Evolutionary conservation across 352 stramenopile genomes (phyloP).

Genomic region (Phytophthora pisi): DNA sequence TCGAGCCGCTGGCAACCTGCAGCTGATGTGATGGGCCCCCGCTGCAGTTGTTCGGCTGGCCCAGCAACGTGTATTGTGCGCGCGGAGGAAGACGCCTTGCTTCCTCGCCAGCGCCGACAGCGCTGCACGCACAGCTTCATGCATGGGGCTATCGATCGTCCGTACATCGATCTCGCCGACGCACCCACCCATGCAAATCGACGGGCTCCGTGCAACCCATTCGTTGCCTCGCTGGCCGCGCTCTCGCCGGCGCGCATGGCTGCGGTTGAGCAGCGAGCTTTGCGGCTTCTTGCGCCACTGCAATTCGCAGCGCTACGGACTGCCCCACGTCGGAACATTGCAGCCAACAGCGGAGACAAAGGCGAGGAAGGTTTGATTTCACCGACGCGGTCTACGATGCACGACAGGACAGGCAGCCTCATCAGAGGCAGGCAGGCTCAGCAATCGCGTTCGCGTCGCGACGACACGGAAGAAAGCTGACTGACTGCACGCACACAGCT

Average conservation of each 20-base stretch:
- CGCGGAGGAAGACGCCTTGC: too few species aligned
- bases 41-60: background rate
- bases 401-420: background rate
- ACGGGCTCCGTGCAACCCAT: constrained; percentile 22
- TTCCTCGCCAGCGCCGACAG: background rate
- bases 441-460: constrained; percentile 21
- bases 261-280: constrained; percentile 8
- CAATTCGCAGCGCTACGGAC: background rate
- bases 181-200: background rate
- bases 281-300: constrained; percentile 8
- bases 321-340: background rate
- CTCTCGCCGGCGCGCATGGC: constrained; percentile 12
- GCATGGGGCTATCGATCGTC: constrained; percentile 2
- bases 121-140: constrained; percentile 8
- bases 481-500: background rate
- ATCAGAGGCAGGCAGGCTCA: constrained; percentile 1
- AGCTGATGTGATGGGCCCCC: constrained; percentile 2
- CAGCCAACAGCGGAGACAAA: background rate
- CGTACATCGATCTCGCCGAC: constrained; percentile 9
- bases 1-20: constrained; percentile 13
- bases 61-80: background rate
- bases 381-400: background rate
- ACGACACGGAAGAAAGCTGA: constrained; percentile 21
- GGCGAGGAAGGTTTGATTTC: background rate
- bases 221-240: constrained; percentile 5